phyloP scores from a whole-genome alignment of 345 rosid species.

The Arabidopsis arenosa region DNA sequence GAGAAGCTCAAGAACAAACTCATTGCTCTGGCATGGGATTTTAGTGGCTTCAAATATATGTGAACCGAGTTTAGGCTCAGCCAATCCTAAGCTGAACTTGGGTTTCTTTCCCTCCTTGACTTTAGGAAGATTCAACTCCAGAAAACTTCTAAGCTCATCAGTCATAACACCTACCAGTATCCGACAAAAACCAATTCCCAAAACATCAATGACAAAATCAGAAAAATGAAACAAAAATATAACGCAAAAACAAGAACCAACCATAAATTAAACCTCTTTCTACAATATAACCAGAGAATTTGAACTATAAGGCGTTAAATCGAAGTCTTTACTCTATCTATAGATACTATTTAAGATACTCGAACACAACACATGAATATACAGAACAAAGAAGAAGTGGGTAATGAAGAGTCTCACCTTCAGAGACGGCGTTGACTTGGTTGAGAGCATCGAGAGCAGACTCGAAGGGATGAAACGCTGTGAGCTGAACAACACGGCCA shows the following conservation, averaged over 20 bases:
- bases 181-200: neutral
- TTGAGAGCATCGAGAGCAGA: slow-evolving; percentile 84
- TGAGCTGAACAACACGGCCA: slow-evolving; percentile 82
- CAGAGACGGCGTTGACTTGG: slow-evolving; percentile 85
- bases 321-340: neutral
- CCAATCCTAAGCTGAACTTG: slow-evolving; percentile 83
- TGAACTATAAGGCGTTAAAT: neutral
- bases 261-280: neutral
- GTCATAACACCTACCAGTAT: slow-evolving; percentile 67
- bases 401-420: slow-evolving; percentile 52
- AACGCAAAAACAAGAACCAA: neutral
- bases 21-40: slow-evolving; percentile 92
- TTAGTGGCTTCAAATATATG: slow-evolving; percentile 78
- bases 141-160: slow-evolving; percentile 85
- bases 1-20: slow-evolving; percentile 86
- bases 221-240: neutral
- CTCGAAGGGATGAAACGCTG: slow-evolving; percentile 72
- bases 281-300: neutral
- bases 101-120: slow-evolving; percentile 92
- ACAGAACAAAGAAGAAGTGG: neutral
- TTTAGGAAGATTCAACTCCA: slow-evolving; percentile 91
- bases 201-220: neutral
- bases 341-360: neutral
- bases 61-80: slow-evolving; percentile 94
- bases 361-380: neutral